Evolutionary conservation across 106 monocot genomes (phyloP).

Genomic region (Dendrobium huoshanense): DNA sequence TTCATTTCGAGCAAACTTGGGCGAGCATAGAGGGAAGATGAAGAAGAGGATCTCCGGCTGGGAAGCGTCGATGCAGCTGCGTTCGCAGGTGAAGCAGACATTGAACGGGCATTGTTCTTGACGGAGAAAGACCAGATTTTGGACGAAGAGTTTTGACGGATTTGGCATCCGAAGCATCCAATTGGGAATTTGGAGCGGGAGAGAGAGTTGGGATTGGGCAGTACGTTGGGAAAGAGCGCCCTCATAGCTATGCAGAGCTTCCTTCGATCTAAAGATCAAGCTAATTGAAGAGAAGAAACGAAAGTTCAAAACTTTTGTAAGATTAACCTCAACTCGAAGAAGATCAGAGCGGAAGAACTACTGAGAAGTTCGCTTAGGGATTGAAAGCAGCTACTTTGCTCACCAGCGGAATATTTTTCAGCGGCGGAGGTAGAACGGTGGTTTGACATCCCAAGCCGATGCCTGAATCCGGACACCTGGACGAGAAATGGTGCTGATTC

Average conservation of each 20-base stretch:
- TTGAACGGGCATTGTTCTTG: background rate
- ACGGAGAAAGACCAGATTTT: slow-evolving; percentile 9
- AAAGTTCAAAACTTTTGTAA: background rate
- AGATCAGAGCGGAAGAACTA: background rate
- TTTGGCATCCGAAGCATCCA: slow-evolving; percentile 3
- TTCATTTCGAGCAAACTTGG: slow-evolving; percentile 64
- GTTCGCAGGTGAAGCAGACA: background rate
- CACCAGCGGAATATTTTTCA: background rate
- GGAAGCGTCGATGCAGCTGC: background rate
- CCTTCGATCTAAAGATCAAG: background rate
- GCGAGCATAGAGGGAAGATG: slow-evolving; percentile 60
- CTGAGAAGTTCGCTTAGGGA: background rate
- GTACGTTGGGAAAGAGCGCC: background rate
- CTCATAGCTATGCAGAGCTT: background rate
- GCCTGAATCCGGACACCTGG: background rate
- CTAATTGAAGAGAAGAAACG: background rate
- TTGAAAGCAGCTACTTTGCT: background rate
- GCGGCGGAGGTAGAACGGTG: background rate
- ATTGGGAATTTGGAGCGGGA: slow-evolving; percentile 10
- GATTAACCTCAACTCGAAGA: background rate
- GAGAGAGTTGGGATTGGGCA: slow-evolving; percentile 1
- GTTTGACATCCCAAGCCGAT: background rate
- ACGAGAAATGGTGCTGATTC: no score
- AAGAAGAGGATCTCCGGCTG: slow-evolving; percentile 9
- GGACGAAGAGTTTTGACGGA: slow-evolving; percentile 8